Percentiles rank a stretch among this genome's conserved stretches.
Evolutionary conservation across 2,329 filamentous ascomycete genomes (phyloP).

Genomic region (Colletotrichum paranaense): DNA sequence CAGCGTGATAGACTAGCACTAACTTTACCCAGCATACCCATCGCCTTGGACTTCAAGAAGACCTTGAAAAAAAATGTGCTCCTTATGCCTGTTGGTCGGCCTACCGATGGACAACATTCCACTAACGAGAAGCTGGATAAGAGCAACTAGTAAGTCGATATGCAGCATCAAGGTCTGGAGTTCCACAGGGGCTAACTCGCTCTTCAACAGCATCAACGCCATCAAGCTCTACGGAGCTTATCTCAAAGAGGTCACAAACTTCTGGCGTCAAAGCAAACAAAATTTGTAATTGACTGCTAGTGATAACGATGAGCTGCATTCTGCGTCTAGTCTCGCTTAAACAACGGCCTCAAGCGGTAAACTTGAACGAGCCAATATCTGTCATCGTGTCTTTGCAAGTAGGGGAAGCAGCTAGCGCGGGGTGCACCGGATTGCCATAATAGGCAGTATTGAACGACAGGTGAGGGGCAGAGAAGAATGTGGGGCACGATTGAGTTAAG

Average conservation of each 20-base stretch:
- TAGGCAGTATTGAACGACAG: constrained; percentile 12
- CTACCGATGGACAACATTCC: constrained; percentile 94
- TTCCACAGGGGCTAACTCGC: not conserved
- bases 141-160: constrained; percentile 76
- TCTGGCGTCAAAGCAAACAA: not conserved
- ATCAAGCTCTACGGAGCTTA: constrained; percentile 96
- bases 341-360: not conserved
- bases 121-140: constrained; percentile 99
- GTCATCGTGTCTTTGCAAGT: not conserved
- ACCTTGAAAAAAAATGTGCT: constrained; percentile 98
- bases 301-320: not conserved
- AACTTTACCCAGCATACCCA: constrained; percentile 77
- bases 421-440: not conserved
- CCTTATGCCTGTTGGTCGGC: constrained; percentile 95
- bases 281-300: too few relatives aligned
- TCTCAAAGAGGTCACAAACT: constrained; percentile 66
- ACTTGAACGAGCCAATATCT: not conserved
- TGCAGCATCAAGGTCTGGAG: rapidly evolving
- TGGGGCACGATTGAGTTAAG: not conserved
- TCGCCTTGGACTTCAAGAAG: constrained; percentile 97
- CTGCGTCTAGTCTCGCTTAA: not conserved
- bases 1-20: not conserved
- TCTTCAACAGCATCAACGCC: constrained; percentile 75
- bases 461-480: constrained; percentile 5
- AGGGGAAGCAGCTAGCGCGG: not conserved